Conservation (phyloP, 495 filamentous ascomycete genomes). For the Evernia prunastri region DNA sequence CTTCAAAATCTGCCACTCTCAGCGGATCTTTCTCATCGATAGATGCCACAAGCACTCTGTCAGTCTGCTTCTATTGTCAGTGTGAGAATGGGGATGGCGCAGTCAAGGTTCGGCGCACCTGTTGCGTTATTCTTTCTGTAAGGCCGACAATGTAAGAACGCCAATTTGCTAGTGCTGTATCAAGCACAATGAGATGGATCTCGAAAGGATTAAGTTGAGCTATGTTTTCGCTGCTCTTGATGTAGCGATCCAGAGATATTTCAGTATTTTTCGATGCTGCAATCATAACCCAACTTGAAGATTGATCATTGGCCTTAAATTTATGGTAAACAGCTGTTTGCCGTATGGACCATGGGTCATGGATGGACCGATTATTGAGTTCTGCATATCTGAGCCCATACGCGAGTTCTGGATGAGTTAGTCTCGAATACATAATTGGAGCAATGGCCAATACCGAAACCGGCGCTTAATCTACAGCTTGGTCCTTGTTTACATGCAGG, state of each 20-base stretch:
- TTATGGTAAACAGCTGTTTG: slow-evolving; percentile 31
- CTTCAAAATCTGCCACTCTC: slow-evolving; percentile 10
- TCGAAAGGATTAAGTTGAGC: slow-evolving; percentile 20
- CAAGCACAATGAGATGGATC: slow-evolving; percentile 22
- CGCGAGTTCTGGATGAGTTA: slow-evolving; percentile 25
- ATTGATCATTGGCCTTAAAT: slow-evolving; percentile 8
- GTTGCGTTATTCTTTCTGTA: slow-evolving; percentile 12
- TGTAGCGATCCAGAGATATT: slow-evolving; percentile 14
- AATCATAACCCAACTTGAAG: slow-evolving; percentile 28
- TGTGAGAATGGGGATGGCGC: not conserved
- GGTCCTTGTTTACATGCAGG: not conserved
- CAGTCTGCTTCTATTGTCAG: slow-evolving; percentile 5
- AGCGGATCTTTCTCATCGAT: slow-evolving; percentile 5
- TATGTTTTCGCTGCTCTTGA: not conserved
- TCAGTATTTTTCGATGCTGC: slow-evolving; percentile 23
- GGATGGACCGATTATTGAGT: slow-evolving; percentile 22
- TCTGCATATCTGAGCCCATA: slow-evolving; percentile 30
- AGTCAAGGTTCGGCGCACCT: slow-evolving; percentile 11
- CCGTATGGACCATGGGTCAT: slow-evolving; percentile 32
- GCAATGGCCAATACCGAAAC: slow-evolving; percentile 13
- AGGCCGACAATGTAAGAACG: slow-evolving; percentile 21
- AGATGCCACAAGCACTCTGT: slow-evolving; percentile 12
- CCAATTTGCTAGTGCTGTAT: slow-evolving; percentile 22
- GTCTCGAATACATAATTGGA: not conserved
- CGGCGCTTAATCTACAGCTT: slow-evolving; percentile 6